Base-by-base conservation (phyloP, 106 monocot genomes). In the Cymbidium sinense region DNA sequence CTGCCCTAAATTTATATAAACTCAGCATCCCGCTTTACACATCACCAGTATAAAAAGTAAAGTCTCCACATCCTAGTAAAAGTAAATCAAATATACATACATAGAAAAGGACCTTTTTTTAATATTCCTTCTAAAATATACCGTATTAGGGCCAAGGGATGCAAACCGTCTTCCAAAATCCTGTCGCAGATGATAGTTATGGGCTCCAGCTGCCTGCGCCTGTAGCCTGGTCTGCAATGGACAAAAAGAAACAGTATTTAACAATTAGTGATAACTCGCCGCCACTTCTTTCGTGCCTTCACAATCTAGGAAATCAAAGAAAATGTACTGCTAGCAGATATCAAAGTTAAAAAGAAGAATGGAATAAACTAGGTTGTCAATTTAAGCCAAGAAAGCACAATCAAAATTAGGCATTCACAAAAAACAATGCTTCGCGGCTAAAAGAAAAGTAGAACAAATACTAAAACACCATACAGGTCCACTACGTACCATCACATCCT, bases 151-250 rank as follows among this genome's bases (percentile, higher is more conserved):
- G 30, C 86, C 83, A 71, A 87, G 80, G 5, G 93, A 80, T 17
- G 82, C 77, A 65, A 87, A 80, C 34, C 80, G 90, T 30, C 80
- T 78, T 41, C 82, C 70, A 71, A 84, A 79, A 13, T 83, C 72
- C 37, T 78, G 79, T 70, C 81, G 76, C 0, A 78, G 41, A 31
- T 81, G 83, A 72, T 83, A 70, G 74, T 93, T 91, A 17, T 79
- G 83, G 75, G 91, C 87, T 64, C 93, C 93, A 11, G 93, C 96
- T 21, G 91, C 96, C 77, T 96, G 96, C 34, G 93, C 96, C 78
- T 96, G 96, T 77, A 96, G 81, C 70, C 96, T 86, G 43, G 96
- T 96, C 96, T 96, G 93, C 21, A 70, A 80, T 34, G 13, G n/a
- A 72, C 10, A 29, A 27, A 47, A 55, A 52, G 55, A 27, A 79